These are phyloP conservation scores for Petunia hybrid DNA, from an alignment of 305 asterid genomes.

Conservation along the genomic window DNA sequence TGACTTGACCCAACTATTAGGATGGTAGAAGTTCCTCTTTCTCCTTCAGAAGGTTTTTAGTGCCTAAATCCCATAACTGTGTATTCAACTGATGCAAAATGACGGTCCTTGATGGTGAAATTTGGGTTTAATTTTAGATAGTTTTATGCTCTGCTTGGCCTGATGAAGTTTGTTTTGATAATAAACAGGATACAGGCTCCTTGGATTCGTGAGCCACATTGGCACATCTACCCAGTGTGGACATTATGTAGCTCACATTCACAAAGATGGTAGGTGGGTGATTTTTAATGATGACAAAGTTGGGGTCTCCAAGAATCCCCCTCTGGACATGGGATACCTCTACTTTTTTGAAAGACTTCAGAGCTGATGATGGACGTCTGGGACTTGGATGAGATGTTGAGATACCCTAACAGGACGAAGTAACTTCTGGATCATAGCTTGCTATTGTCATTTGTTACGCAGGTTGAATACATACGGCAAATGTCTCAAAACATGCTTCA, in stretches of 20 bases:
- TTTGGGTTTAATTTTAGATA: not conserved
- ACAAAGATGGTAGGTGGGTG: constrained; percentile 87
- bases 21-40: constrained; percentile 7
- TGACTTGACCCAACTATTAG: not conserved
- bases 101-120: not conserved
- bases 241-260: constrained; percentile 85
- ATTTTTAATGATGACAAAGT: constrained; percentile 95
- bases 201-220: constrained; percentile 93
- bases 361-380: constrained; percentile 40
- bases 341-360: constrained; percentile 89
- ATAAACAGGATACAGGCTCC: constrained; percentile 70
- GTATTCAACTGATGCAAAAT: not conserved
- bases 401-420: constrained; percentile 18
- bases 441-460: not conserved
- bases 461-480: constrained; percentile 20
- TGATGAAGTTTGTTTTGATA: not conserved
- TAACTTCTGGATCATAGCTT: constrained; percentile 25
- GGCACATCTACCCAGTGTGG: constrained; percentile 99
- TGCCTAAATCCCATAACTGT: not conserved
- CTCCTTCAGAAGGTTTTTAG: not conserved
- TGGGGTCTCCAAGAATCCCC: constrained; percentile 82
- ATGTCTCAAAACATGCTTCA: not conserved
- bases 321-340: constrained; percentile 91
- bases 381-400: not conserved
- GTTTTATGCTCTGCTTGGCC: constrained; percentile 8